phyloP scores from a whole-genome alignment of 1,139 yeast species.

The Geotrichum europaeum region DNA sequence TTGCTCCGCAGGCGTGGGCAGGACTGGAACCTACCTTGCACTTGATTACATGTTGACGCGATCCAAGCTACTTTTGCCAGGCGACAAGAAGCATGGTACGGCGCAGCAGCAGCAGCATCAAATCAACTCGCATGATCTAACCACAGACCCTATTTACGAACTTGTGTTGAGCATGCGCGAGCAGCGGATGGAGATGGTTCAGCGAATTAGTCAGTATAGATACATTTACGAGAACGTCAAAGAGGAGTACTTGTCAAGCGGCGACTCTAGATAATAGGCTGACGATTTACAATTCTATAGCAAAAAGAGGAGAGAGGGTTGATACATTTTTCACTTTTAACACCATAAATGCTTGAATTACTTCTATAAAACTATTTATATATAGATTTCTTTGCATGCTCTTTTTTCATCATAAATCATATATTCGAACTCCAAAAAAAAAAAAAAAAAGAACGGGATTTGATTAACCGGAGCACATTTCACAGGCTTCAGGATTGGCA shows the following conservation, averaged over 20 bases:
- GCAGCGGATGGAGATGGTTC: conserved; percentile 64
- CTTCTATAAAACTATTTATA: background rate
- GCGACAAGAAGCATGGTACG: background rate
- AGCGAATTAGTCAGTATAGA: conserved; percentile 50
- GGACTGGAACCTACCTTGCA: conserved; percentile 75
- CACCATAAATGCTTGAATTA: background rate
- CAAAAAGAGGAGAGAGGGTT: background rate
- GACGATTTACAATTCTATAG: background rate
- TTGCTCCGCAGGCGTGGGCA: conserved; percentile 82
- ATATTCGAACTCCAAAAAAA: background rate
- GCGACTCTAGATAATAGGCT: background rate
- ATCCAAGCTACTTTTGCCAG: conserved; percentile 8
- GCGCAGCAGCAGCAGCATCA: background rate
- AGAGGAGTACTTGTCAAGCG: background rate
- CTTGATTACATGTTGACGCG: conserved; percentile 47
- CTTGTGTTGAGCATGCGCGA: conserved; percentile 45
- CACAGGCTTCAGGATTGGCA: conserved; percentile 93
- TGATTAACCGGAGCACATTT: conserved; percentile 91
- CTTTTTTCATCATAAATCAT: background rate
- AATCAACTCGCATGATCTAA: background rate
- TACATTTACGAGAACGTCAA: conserved; percentile 40
- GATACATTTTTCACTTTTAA: background rate
- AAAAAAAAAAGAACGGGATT: background rate
- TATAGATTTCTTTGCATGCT: background rate
- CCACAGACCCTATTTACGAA: conserved; percentile 30